These are phyloP conservation scores for Trametes maxima DNA, from an alignment of 768 basidiomycete species.

Conservation along the genomic window DNA sequence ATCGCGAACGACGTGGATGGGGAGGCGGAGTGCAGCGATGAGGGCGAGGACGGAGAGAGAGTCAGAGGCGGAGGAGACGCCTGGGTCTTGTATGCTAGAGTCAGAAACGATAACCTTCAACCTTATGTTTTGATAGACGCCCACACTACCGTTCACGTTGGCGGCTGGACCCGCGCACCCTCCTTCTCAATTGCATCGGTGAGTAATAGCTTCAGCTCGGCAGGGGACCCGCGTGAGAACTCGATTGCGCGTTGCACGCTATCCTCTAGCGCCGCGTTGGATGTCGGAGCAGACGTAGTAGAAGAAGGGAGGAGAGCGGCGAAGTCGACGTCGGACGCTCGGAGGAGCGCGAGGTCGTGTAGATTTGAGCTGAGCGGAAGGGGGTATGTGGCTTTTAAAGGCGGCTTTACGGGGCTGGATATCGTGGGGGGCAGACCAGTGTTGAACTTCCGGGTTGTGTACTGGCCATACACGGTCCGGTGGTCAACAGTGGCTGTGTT, in stretches of 20 bases:
- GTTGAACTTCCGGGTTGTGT: too few species aligned
- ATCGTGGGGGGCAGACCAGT: constrained; percentile 10
- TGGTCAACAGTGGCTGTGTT: too few species aligned
- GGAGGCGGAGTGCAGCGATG: not conserved
- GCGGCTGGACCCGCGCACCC: constrained; percentile 49
- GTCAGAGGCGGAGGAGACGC: too few species aligned
- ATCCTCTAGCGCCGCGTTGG: constrained; percentile 31
- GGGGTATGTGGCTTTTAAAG: constrained; percentile 41
- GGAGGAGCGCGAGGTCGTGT: constrained; percentile 72
- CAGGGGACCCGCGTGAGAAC: constrained; percentile 59
- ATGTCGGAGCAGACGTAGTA: not conserved
- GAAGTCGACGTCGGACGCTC: constrained; percentile 55
- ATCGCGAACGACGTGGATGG: not conserved
- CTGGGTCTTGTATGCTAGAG: too few species aligned
- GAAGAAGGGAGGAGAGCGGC: constrained; percentile 32
- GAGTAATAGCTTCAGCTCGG: constrained; percentile 55
- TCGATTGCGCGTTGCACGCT: constrained; percentile 58
- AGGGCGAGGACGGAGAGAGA: not conserved
- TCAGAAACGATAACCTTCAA: constrained; percentile 5
- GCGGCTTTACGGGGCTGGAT: constrained; percentile 16
- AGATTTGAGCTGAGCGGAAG: constrained; percentile 62
- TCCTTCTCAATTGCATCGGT: constrained; percentile 54
- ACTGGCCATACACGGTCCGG: too few species aligned
- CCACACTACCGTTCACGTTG: not conserved
- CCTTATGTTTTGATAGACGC: constrained; percentile 1